phyloP scores from a whole-genome alignment of 2,329 filamentous ascomycete genomes.

The Venturia aucupariae region DNA sequence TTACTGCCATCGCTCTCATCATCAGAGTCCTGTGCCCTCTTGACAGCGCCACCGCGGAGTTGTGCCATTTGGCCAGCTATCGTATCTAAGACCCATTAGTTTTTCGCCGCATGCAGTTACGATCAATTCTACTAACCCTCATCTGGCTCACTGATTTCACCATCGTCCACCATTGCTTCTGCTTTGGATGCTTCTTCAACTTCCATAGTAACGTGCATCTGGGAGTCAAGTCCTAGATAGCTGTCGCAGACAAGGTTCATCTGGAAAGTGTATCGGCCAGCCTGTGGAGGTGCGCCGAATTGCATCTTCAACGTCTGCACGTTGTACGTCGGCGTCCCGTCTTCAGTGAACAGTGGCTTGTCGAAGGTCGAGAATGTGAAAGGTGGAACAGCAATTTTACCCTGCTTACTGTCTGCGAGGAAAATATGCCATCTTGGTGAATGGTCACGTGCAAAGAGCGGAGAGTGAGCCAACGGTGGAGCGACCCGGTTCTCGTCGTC shows the following conservation, averaged over 20 bases:
- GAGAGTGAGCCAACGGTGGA: slow-evolving; percentile 80
- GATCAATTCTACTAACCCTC: slow-evolving; percentile 61
- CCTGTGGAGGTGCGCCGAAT: slow-evolving; percentile 87
- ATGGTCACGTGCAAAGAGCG: slow-evolving; percentile 82
- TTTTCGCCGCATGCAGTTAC: not conserved
- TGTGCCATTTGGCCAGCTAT: slow-evolving; percentile 85
- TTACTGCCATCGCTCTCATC: slow-evolving; percentile 55
- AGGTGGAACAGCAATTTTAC: slow-evolving; percentile 91
- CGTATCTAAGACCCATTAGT: slow-evolving; percentile 53
- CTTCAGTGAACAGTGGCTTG: slow-evolving; percentile 70
- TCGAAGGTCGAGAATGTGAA: slow-evolving; percentile 94
- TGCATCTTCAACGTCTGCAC: slow-evolving; percentile 96
- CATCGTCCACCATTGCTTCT: slow-evolving; percentile 68
- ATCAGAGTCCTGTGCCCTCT: slow-evolving; percentile 49
- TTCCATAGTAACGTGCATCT: slow-evolving; percentile 78
- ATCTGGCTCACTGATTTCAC: slow-evolving; percentile 95
- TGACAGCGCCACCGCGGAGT: slow-evolving; percentile 59
- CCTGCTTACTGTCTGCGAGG: slow-evolving; percentile 86
- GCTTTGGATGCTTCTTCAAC: slow-evolving; percentile 87
- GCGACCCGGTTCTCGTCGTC: slow-evolving; percentile 56
- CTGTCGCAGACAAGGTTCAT: slow-evolving; percentile 92
- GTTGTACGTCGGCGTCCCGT: slow-evolving; percentile 81
- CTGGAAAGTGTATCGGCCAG: slow-evolving; percentile 87
- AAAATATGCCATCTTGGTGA: slow-evolving; percentile 91
- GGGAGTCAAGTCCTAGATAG: slow-evolving; percentile 89